phyloP scores from a whole-genome alignment of 2,329 filamentous ascomycete genomes.

The Ploettnerulaceae sp. region DNA sequence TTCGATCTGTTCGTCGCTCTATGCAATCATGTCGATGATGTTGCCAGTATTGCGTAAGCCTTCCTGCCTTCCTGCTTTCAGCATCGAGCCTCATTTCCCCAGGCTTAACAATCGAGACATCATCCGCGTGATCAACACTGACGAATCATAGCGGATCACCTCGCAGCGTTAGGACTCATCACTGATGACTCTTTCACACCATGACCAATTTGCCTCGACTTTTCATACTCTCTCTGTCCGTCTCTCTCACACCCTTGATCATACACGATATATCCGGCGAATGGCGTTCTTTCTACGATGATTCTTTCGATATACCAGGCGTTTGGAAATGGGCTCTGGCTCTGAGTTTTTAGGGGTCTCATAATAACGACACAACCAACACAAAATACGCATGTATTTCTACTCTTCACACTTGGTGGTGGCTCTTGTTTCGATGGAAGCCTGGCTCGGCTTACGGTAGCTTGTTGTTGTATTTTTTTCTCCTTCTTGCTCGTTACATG shows the following conservation, averaged over 20 bases:
- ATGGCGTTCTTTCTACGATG: neutral
- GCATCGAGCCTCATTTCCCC: too few species aligned
- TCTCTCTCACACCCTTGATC: too few species aligned
- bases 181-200: conserved; percentile 17
- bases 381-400: conserved; percentile 21
- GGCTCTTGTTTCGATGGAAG: conserved; percentile 6
- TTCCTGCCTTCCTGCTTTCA: neutral
- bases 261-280: conserved; percentile 3
- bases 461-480: conserved; percentile 1
- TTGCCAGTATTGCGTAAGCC: conserved; percentile 51
- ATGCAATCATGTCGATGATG: conserved; percentile 81
- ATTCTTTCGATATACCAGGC: conserved; percentile 31
- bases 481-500: neutral
- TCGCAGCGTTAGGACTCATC: conserved; percentile 29
- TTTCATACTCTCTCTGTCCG: conserved; percentile 14
- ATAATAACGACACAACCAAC: neutral
- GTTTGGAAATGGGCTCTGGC: conserved; percentile 14
- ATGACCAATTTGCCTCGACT: neutral
- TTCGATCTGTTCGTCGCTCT: conserved; percentile 92
- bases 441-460: neutral
- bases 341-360: neutral
- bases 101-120: too few species aligned
- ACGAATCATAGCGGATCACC: conserved; percentile 28
- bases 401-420: conserved; percentile 21
- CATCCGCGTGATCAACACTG: too few species aligned